Conservation (phyloP, 768 basidiomycete species). For the Tephrocybe sp. region DNA sequence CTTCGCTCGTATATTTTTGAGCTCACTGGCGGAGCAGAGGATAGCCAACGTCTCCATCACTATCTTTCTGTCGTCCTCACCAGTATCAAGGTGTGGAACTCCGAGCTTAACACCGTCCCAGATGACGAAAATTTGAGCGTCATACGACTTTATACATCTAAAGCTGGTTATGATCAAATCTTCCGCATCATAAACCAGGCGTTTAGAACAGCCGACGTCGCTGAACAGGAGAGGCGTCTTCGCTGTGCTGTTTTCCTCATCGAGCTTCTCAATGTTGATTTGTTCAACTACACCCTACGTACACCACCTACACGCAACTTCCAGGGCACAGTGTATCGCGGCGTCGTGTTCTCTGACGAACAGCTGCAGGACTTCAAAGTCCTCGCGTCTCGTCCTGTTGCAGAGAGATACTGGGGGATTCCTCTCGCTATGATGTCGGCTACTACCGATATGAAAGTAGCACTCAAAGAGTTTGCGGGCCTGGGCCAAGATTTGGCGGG, state of each 20-base stretch:
- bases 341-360: slow-evolving; percentile 10
- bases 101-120: neutral
- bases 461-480: slow-evolving; percentile 13
- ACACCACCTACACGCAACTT: slow-evolving; percentile 7
- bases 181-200: slow-evolving; percentile 16
- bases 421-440: slow-evolving; percentile 19
- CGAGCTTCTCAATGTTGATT: slow-evolving; percentile 18
- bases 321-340: slow-evolving; percentile 16
- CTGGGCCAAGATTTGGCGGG: slow-evolving; percentile 1
- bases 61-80: slow-evolving; percentile 11
- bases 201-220: slow-evolving; percentile 11
- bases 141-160: slow-evolving; percentile 15
- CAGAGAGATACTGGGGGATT: slow-evolving; percentile 16
- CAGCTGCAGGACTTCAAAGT: slow-evolving; percentile 16
- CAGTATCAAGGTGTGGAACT: slow-evolving; percentile 12
- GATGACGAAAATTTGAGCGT: slow-evolving; percentile 14
- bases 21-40: neutral
- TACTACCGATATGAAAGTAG: slow-evolving; percentile 11
- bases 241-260: slow-evolving; percentile 15
- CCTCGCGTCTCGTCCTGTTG: slow-evolving; percentile 8
- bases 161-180: slow-evolving; percentile 15
- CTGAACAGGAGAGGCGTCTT: slow-evolving; percentile 12
- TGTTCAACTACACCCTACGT: slow-evolving; percentile 15
- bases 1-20: slow-evolving; percentile 12
- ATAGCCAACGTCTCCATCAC: neutral